Evolutionary conservation across 2,329 filamentous ascomycete genomes (phyloP), one percentile per base, ranked within the genome.

Genomic region (Apiospora hydei): DNA sequence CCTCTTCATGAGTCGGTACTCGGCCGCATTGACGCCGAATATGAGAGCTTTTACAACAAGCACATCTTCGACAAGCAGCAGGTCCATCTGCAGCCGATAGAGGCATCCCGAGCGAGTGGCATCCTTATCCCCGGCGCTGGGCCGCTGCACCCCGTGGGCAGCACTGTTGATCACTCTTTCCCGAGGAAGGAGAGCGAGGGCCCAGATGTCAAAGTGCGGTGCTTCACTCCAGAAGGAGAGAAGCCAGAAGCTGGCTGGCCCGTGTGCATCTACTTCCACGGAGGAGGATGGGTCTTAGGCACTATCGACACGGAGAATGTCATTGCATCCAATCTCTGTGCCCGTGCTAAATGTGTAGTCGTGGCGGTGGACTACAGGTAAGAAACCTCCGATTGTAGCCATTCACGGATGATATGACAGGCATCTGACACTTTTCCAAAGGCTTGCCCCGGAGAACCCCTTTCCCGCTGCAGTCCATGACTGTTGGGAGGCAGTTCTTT

Each of bases 401-500:
- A 7, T 10, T 41, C 13, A 8, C 2, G 16, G 24, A n/a, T 44
- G n/a, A 69, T 76, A 64, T 77, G 6, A 76, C 47, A 68, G 14
- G 3, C 1, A n/a, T 41, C 67, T 70, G 4, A 69, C 41, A n/a
- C 2, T 30, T 11, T 24, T 34, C 10, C 41, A 21, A 53, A 83
- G 88, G 61, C 84, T 90, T 4, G 88, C 88, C 0, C 88, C 89
- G 0, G 88, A 90, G 73, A 75, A 87, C 71, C 87, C 86, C 5
- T 90, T 85, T 75, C 88, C 88, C 0, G 86, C 88, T 0, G 88
- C 88, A 0, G 85, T 89, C 7, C 83, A 90, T 46, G 88, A 91
- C 77, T 83, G 84, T 72, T 90, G 87, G 86, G 87, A 89, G 76
- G 83, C 84, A 3, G 82, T 89, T 1, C 82, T 88, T 49, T 90